A percentile compares a stretch with the other conserved stretches of the same genome.
Conservation (phyloP, 345 rosid genomes). For the Gossypium sturtianum region DNA sequence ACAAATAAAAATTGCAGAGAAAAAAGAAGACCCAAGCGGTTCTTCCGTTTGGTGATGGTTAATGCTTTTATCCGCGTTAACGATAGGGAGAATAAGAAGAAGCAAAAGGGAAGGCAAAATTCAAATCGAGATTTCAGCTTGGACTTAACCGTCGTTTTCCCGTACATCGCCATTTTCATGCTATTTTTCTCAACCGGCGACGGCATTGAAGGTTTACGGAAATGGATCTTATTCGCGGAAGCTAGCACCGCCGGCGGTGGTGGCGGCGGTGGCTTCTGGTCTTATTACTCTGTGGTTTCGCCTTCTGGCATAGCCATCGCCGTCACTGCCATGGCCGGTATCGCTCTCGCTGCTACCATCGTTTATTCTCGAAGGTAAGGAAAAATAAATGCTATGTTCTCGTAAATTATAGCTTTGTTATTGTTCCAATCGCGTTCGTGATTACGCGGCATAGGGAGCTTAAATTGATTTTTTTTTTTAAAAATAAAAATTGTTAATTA, state of each 20-base stretch:
- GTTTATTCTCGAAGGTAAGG: conserved; percentile 58
- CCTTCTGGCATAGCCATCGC: conserved; percentile 59
- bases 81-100: conserved; percentile 4
- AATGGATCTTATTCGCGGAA: conserved; percentile 46
- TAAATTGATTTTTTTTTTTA: conserved; percentile 1
- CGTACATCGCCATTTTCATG: conserved; percentile 28
- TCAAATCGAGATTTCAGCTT: conserved; percentile 6
- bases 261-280: conserved; percentile 39
- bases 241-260: conserved; percentile 32
- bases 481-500: neutral
- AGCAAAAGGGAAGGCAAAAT: neutral
- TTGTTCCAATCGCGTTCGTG: neutral
- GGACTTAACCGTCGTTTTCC: conserved; percentile 16
- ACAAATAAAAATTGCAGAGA: neutral
- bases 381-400: neutral
- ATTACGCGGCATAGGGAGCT: conserved; percentile 7
- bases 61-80: conserved; percentile 22
- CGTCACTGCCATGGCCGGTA: conserved; percentile 71
- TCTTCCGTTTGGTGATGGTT: conserved; percentile 33
- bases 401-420: conserved; percentile 2
- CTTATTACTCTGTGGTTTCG: conserved; percentile 25
- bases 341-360: conserved; percentile 64
- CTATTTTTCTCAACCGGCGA: conserved; percentile 27
- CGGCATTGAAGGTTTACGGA: conserved; percentile 29
- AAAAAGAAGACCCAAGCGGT: neutral